Evolutionary conservation across 768 basidiomycete genomes (phyloP).

Genomic region (Termitomyces sp.): DNA sequence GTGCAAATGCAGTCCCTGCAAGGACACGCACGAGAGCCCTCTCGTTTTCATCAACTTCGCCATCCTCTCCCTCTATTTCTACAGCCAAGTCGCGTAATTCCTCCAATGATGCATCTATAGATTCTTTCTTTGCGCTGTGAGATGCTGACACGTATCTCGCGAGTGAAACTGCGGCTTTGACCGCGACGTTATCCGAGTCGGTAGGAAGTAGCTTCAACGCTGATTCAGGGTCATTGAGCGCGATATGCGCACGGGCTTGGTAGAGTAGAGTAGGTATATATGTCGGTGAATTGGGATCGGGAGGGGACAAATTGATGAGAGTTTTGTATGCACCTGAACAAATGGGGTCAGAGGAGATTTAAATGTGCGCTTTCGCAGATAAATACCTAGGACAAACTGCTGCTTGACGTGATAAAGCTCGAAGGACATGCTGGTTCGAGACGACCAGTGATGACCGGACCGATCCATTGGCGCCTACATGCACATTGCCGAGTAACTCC

Average conservation of each 20-base stretch:
- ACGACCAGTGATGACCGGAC: background rate
- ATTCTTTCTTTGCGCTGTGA: constrained; percentile 44
- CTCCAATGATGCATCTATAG: constrained; percentile 65
- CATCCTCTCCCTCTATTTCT: constrained; percentile 81
- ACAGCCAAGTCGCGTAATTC: constrained; percentile 82
- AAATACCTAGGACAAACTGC: constrained; percentile 69
- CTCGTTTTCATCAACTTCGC: constrained; percentile 61
- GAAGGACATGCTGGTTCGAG: constrained; percentile 32
- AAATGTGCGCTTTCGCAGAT: background rate
- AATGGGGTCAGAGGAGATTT: background rate
- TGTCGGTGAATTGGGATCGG: constrained; percentile 60
- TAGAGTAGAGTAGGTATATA: constrained; percentile 67
- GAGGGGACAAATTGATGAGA: constrained; percentile 51
- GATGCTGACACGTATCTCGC: constrained; percentile 60
- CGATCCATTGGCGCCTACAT: too few species aligned
- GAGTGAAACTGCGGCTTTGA: constrained; percentile 70
- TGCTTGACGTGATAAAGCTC: constrained; percentile 69
- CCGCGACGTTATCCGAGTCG: constrained; percentile 58
- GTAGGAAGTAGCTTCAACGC: constrained; percentile 55
- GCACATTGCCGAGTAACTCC: too few species aligned
- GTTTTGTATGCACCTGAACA: constrained; percentile 62
- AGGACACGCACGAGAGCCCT: constrained; percentile 73
- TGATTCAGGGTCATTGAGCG: constrained; percentile 55
- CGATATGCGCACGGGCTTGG: constrained; percentile 75
- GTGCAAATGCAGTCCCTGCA: constrained; percentile 83